Evolutionary conservation across 495 filamentous ascomycete species (phyloP), one percentile per base, ranked within the genome.

Genomic region (Pseudotulostoma volvatum): DNA sequence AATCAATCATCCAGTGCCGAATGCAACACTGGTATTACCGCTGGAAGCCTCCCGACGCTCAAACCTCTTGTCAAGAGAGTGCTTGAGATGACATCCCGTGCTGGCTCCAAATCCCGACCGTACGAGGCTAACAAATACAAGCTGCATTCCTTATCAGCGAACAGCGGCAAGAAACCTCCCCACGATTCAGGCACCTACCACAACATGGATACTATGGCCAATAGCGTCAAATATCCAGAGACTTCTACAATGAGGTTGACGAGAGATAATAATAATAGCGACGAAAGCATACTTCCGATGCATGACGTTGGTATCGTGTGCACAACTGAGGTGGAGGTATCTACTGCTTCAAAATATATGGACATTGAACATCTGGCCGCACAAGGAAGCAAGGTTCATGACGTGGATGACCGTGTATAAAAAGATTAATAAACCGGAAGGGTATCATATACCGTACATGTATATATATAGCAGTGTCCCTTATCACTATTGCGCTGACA

Each of bases 31-130:
- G 63, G 61, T 19, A 63, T 68, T 23, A 46, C 65, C 1, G 61
- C 61, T 18, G 59, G 59, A 34, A 64, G 50, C 28, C 57, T 68
- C 11, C 64, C 64, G 3, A 49, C 55, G 19, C 55, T 66, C 16
- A 58, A 57, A 25, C 64, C 64, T 7, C 55, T 68, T 9, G 58
- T 64, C 40, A 55, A 56, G 18, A 36, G 38, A 28, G 31, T 54
- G 28, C 46, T 54, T 31, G 5, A 28, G 11, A n/a, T n/a, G n/a
- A n/a, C n/a, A n/a, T 39, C 43, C 23, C 47, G 42, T 39, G 54
- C 54, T 42, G 45, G 37, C 13, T 52, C 54, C 0, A 43, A 40
- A 1, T 46, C 50, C 5, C 44, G 38, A 18, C 42, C 42, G 7
- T 38, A 9, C n/a, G 41, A 33, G 20, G 35, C 45, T 21, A 38